These are phyloP conservation scores for Myriosclerotinia curreyana DNA, from an alignment of 2,329 filamentous ascomycete genomes.

Conservation along the genomic window DNA sequence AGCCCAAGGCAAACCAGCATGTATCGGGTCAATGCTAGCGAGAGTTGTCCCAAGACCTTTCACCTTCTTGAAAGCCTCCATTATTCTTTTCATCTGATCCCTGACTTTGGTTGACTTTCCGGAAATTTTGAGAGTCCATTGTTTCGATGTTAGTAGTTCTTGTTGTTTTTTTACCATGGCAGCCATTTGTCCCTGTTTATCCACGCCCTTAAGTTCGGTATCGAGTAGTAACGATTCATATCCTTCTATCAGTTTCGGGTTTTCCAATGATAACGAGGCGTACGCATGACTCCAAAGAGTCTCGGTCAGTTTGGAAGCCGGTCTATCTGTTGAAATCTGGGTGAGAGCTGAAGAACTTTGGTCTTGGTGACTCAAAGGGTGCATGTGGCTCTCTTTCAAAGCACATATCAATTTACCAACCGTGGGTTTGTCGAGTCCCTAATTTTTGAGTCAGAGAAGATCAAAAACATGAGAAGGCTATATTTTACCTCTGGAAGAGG, in stretches of 20 bases:
- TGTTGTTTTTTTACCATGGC: background rate
- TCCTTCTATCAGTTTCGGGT: background rate
- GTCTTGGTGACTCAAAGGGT: too few species aligned
- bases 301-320: background rate
- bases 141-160: background rate
- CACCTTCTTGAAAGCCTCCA: background rate
- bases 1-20: slow-evolving; percentile 4
- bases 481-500: background rate
- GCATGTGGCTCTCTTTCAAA: background rate
- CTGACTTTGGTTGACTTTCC: background rate
- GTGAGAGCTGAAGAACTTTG: background rate
- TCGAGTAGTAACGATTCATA: background rate
- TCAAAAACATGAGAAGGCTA: background rate
- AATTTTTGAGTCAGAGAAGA: background rate
- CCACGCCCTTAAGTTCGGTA: background rate
- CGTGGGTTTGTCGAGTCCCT: background rate
- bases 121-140: background rate
- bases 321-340: background rate
- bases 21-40: background rate
- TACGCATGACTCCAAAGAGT: background rate
- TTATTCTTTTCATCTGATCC: background rate
- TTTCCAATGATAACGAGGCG: background rate
- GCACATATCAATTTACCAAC: background rate
- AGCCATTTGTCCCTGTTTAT: background rate
- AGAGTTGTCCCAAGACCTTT: background rate